Evolutionary conservation across 1,284 basidiomycete genomes (phyloP), one percentile per base, ranked within the genome.

Genomic region (Cutaneotrichosporon dermatis): DNA sequence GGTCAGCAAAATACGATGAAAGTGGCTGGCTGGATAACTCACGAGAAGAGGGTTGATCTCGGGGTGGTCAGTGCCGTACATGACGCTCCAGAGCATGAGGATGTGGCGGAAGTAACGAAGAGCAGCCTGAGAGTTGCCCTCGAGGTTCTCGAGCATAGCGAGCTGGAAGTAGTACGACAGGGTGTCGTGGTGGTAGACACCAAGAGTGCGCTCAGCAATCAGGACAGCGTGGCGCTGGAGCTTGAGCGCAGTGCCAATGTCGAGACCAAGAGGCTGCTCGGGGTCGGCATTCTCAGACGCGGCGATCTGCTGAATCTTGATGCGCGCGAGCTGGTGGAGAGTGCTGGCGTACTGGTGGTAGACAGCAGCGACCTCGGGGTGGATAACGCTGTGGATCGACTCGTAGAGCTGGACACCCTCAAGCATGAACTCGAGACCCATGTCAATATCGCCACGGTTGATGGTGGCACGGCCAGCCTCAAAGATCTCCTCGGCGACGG

Each of bases 331-430:
- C 63, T 76, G 74, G 64, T 82, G 80, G 50, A 82, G 72, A 8
- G 80, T 75, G 57, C 77, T 76, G 4, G 80, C 77, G 66, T 82
- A 82, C 58, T 79, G 73, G 65, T 81, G 79, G 72, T 82, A 83
- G 58, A 80, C 80, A 10, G 77, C 72, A 0, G 82, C 82, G 51
- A 82, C 80, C 67, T 83, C 83, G 36, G 82, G 81, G 72, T 84
- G 83, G 25, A 84, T 79, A 16, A 82, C 74, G 4, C 82, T 82
- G 70, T 82, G 83, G 51, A 84, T 80, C 64, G 81, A 80, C 75
- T 84, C 83, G 76, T 81, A 83, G 60, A 82, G 77, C 66, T 80
- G 79, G 59, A 84, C 75, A 44, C 79, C 82, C 62, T 84, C 83
- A 49, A 80, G 77, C 71, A 83, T 75, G 64, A 83, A 76, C 62